Base-by-base conservation (phyloP, 495 filamentous ascomycete genomes). In the Cercophora scortea region DNA sequence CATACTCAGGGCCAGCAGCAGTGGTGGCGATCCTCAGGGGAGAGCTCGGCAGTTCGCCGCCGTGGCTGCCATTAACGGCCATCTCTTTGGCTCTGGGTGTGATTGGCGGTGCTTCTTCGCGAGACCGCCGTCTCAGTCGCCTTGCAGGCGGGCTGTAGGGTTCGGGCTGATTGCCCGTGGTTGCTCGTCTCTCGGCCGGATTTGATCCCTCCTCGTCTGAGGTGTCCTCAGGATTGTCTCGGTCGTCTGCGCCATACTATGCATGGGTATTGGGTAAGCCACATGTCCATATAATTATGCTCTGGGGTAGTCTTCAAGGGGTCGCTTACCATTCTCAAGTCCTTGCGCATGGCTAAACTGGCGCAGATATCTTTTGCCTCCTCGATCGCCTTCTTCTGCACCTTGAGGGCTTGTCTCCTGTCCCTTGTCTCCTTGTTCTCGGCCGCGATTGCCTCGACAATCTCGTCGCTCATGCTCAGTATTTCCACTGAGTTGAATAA, bases 341-440 rank as follows among this genome's bases (percentile, higher is more conserved):
- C 68, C 43, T 68, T 71, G 9, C 68, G 56, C 66, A 71, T 69
- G n/a, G 68, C 68, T 19, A 71, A 54, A 43, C 60, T 68, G 19
- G 68, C 61, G 53, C 68, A 71, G 6, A 66, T 67, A 36, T 69
- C 63, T 50, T 66, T 67, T 34, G 68, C 68, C 32, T 69, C 68
- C 25, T 71, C 62, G 40, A 71, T 71, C 1, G 68, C 68, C 56
- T 64, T 58, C 56, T 64, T 69, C 50, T 69, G 66, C 1, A 58
- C 53, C 45, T 62, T 66, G 19, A 71, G 54, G 0, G 60, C 54
- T 32, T 62, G 52, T 12, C 68, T 56, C 12, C 64, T 43, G 32
- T 68, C 68, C 8, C 68, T 50, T 6, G 68, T 69, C 54, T 69
- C 68, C 55, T 62, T 64, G 53, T 71, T 69, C 53, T 71, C 68